phyloP scores from a whole-genome alignment of 148 eudicot species.

The Amaranthus cruentus region DNA sequence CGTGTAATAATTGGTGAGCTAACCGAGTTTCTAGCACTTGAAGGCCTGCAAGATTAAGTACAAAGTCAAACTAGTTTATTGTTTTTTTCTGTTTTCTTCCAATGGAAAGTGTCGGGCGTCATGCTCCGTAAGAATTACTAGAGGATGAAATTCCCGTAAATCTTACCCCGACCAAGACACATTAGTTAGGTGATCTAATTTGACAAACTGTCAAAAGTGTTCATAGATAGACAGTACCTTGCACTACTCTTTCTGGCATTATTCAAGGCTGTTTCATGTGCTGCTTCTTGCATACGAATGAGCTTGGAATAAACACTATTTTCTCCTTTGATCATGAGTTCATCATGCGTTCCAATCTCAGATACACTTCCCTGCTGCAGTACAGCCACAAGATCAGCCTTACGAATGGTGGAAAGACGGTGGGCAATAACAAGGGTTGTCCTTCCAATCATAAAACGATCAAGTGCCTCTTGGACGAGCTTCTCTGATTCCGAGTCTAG shows the following conservation, averaged over 20 bases:
- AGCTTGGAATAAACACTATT: slow-evolving; percentile 79
- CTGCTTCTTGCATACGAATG: slow-evolving; percentile 85
- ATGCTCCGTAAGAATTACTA: too few relatives aligned
- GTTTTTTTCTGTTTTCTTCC: too few relatives aligned
- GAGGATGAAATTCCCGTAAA: too few relatives aligned
- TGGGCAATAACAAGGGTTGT: slow-evolving; percentile 98
- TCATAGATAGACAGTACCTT: slow-evolving; percentile 39
- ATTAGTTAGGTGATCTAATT: too few relatives aligned
- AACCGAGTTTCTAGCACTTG: slow-evolving; percentile 96
- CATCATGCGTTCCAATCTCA: slow-evolving; percentile 89
- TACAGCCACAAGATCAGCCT: slow-evolving; percentile 92
- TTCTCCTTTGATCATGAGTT: slow-evolving; percentile 82
- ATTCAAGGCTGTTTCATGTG: slow-evolving; percentile 80
- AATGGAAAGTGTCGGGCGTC: too few relatives aligned
- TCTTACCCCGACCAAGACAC: too few relatives aligned
- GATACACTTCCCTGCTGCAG: slow-evolving; percentile 83
- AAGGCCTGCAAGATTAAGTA: slow-evolving; percentile 56
- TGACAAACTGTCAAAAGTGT: too few relatives aligned
- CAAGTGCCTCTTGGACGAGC: slow-evolving; percentile 95
- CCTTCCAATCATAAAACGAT: slow-evolving; percentile 94
- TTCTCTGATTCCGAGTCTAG: slow-evolving; percentile 94
- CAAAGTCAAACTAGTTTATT: background rate
- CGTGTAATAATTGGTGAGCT: slow-evolving; percentile 95
- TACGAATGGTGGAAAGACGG: slow-evolving; percentile 90
- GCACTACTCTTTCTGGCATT: slow-evolving; percentile 97